Base-by-base conservation (phyloP, 1,139 yeast species). In the Lipomyces yarrowii region DNA sequence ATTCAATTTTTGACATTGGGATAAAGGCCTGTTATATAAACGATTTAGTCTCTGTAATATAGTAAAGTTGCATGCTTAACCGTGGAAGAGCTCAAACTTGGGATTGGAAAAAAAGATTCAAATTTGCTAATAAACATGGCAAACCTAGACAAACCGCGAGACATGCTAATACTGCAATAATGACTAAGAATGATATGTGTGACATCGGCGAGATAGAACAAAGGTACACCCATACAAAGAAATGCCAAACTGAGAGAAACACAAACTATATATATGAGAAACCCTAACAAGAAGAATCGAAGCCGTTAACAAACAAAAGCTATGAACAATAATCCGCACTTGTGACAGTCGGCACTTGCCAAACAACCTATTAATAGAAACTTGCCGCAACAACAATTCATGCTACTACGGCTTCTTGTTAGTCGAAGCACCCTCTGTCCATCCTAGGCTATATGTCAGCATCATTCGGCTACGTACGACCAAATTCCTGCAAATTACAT, bases 91-190 rank as follows among this genome's bases (percentile, higher is more conserved):
- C n/a, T n/a, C 23, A 26, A 23, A 26, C 30, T 26, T 35, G 18
- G 10, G 30, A n/a, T 18, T 26, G 11, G 33, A 15, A 15, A 55
- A 33, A 26, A 55, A 11, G n/a, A 8, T 11, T 32, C 23, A 6
- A 55, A 30, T 30, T 55, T 26, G 57, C 39, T 15, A 33, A 30
- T 37, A 23, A 35, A 37, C 26, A 56, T 26, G 21, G 23, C 30
- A 59, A 62, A 62, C 32, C 46, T 32, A 62, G 33, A 60, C 59
- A 60, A 23, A 33, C 26, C 18, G 39, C 48, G 13, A 46, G 39
- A 37, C 18, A 48, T 32, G 23, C 11, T 33, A 56, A 60, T 32
- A 56, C 48, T 42, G 48, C 48, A 42, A 18, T 42, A 42, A 60
- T 37, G 51, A 35, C 23, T 21, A 62, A 23, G 10, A n/a, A 51